Base-by-base conservation (phyloP, 1,284 basidiomycete genomes). In the Sanghuangporus weigelae region DNA sequence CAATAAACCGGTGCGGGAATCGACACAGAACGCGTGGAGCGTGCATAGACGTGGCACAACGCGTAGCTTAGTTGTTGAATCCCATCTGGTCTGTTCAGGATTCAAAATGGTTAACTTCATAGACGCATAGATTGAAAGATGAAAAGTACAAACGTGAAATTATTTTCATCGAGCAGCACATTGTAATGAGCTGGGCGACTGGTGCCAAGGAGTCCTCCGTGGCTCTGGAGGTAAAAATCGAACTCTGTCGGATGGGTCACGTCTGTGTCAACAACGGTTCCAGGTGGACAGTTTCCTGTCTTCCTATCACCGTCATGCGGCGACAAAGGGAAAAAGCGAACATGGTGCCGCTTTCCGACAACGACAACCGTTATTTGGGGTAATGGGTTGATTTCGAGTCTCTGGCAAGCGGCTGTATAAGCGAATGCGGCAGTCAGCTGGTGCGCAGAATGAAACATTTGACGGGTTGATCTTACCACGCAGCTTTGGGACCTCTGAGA, bases 1-100 rank as follows among this genome's bases (percentile, higher is more conserved):
- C 90, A 93, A 69, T 92, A 93, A 0, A 92, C 89, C 0, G 91
- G 92, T 0, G 91, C 91, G 0, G 90, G 90, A 61, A 93, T 90
- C 0, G 90, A 92, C 0, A 94, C 92, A 0, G 90, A 90, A 48
- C 92, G 84, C 0, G 92, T 93, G 12, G 89, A 86, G 2, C 92
- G 81, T 0, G 90, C 90, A 70, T 93, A 94, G 10, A 92, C 86
- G 67, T 92, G 91, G 70, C 89, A 92, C 0, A 93, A 74, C 1
- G 89, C 84, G 67, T 89, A 93, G 0, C 90, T 86, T 1, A 93
- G 73, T 1, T 83, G 80, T 67, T 92, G 90, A 10, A 92, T 71
- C 49, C 81, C 79, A 70, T 91, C 88, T 14, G 87, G 78, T 23
- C 86, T 89, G 62, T 68, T 59, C 31, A 26, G 51, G 38, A 60